Evolutionary conservation across 495 filamentous ascomycete genomes (phyloP).

Genomic region (Penicillium flavigenum): DNA sequence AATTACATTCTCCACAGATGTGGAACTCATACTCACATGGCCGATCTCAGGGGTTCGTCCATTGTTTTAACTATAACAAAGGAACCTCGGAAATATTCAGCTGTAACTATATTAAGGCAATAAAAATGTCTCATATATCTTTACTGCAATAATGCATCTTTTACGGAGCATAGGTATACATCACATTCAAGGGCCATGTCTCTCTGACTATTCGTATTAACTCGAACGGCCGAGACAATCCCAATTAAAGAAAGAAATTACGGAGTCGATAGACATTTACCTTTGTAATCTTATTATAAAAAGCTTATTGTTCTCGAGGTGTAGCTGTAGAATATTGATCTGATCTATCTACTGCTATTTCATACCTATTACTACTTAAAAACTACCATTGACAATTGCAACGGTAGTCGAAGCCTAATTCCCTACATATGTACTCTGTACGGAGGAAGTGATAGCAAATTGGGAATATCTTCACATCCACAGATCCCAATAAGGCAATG

Average conservation of each 20-base stretch:
- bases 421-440: not conserved
- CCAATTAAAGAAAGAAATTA: constrained; percentile 1
- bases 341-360: constrained; percentile 4
- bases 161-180: not conserved
- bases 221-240: constrained; percentile 4
- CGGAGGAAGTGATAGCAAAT: not conserved
- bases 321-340: not conserved
- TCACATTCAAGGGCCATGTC: not conserved
- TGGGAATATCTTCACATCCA: constrained; percentile 14
- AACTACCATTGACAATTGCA: constrained; percentile 3
- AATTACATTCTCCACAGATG: constrained; percentile 25
- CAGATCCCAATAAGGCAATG: constrained; percentile 25
- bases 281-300: not conserved
- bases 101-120: not conserved
- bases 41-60: constrained; percentile 30
- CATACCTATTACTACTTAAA: constrained; percentile 1
- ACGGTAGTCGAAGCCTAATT: constrained; percentile 8
- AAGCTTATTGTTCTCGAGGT: not conserved
- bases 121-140: not conserved
- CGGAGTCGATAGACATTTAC: not conserved
- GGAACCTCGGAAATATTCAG: not conserved
- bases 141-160: not conserved
- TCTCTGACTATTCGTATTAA: not conserved
- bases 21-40: constrained; percentile 12
- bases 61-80: not conserved